Evolutionary conservation across 2,329 filamentous ascomycete genomes (phyloP).

Genomic region (Gaeumannomyces sp.): DNA sequence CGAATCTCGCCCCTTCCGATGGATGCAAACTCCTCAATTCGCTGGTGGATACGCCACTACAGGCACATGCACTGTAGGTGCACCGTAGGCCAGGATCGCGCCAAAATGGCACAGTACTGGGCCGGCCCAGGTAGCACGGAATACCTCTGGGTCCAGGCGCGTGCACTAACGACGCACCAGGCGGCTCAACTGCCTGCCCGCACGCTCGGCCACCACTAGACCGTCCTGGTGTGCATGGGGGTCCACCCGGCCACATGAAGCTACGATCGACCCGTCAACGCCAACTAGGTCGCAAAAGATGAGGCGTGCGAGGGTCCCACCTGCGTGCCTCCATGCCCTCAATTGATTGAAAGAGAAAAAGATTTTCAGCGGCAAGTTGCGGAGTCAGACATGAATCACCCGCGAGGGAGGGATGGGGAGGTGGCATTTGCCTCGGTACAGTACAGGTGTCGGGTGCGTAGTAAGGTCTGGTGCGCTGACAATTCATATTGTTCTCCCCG

Average conservation of each 20-base stretch:
- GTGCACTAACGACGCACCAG: background rate
- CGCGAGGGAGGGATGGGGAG: too few species aligned
- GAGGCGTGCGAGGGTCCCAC: background rate
- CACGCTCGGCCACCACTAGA: background rate
- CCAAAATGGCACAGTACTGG: background rate
- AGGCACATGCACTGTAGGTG: background rate
- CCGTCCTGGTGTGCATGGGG: background rate
- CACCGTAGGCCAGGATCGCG: too few species aligned
- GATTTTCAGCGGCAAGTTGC: background rate
- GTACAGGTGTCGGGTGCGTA: too few species aligned
- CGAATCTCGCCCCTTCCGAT: background rate
- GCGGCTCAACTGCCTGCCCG: background rate
- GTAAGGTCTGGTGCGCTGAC: background rate
- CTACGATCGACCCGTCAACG: background rate
- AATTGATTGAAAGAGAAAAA: background rate
- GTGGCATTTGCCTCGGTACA: too few species aligned
- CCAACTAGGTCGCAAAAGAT: background rate
- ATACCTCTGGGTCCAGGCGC: background rate
- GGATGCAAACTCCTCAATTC: background rate
- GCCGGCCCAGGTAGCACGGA: background rate
- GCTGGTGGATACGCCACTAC: background rate
- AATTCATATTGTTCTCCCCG: background rate
- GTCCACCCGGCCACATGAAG: background rate
- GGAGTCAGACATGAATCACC: background rate
- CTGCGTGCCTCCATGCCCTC: too few species aligned